Evolutionary conservation across 306 rosid species (phyloP).

Genomic region (Delonix regia): DNA sequence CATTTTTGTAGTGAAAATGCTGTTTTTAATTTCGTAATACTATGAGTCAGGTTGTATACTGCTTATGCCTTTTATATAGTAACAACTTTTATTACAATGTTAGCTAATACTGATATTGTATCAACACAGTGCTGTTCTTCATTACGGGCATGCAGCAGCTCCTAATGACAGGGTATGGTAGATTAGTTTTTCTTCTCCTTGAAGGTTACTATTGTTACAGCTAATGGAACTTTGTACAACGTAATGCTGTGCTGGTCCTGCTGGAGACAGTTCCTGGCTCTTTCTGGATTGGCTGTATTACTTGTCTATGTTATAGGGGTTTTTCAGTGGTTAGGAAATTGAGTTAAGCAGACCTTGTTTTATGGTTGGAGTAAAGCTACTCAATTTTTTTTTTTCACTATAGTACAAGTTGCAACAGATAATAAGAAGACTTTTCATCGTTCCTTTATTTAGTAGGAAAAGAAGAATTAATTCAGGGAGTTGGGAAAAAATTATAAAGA

Average conservation of each 20-base stretch:
- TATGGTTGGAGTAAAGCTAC: constrained; percentile 13
- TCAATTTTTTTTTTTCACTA: not conserved
- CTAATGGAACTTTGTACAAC: constrained; percentile 5
- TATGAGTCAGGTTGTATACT: constrained; percentile 9
- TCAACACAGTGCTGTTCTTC: constrained; percentile 82
- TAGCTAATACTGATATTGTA: constrained; percentile 33
- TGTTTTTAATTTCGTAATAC: constrained; percentile 3
- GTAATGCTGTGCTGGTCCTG: not conserved
- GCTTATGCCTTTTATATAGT: constrained; percentile 3
- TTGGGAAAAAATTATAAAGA: not conserved
- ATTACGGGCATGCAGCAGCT: constrained; percentile 95
- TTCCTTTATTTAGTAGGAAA: not conserved
- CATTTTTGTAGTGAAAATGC: constrained; percentile 11
- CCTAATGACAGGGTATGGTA: constrained; percentile 81
- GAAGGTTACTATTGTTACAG: constrained; percentile 24
- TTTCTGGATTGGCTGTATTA: not conserved
- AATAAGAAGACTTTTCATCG: constrained; percentile 7
- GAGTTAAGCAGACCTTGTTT: not conserved
- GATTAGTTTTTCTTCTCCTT: constrained; percentile 8
- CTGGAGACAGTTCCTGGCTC: constrained; percentile 20
- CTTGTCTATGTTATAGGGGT: constrained; percentile 24
- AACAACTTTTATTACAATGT: constrained; percentile 18
- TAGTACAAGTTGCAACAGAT: not conserved
- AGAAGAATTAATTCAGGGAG: constrained; percentile 10
- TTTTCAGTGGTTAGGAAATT: constrained; percentile 8